These are phyloP conservation scores for Pleurotus ostreatus DNA, from an alignment of 768 basidiomycete genomes.

Conservation along the genomic window DNA sequence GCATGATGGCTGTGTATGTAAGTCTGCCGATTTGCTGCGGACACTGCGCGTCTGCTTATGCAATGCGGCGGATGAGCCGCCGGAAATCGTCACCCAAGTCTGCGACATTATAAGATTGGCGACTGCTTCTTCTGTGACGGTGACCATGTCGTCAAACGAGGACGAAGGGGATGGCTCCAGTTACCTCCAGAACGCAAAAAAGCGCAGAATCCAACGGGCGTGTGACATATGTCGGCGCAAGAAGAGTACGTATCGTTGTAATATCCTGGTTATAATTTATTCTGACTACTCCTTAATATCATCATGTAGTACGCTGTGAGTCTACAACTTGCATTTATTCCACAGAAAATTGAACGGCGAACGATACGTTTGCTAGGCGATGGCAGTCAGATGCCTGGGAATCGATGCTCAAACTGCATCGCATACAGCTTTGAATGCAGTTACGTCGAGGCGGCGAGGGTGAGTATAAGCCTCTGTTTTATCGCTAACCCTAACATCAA, in stretches of 20 bases:
- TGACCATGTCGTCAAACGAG: slow-evolving; percentile 12
- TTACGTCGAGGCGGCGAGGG: slow-evolving; percentile 67
- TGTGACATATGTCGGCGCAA: slow-evolving; percentile 73
- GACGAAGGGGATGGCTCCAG: slow-evolving; percentile 7
- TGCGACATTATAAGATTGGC: neutral
- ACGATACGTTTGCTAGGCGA: slow-evolving; percentile 42
- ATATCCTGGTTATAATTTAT: slow-evolving; percentile 4
- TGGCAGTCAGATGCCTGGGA: slow-evolving; percentile 61
- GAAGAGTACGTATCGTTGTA: slow-evolving; percentile 47
- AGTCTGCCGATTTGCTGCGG: no score
- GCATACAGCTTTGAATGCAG: slow-evolving; percentile 59
- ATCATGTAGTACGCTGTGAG: slow-evolving; percentile 37
- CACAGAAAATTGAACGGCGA: neutral
- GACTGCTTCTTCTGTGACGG: neutral
- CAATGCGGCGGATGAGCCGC: neutral
- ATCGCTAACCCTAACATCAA: neutral
- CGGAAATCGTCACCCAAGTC: slow-evolving; percentile 5
- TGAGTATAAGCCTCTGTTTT: slow-evolving; percentile 23
- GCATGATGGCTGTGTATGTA: no score
- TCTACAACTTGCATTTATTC: slow-evolving; percentile 4
- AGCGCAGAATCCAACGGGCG: slow-evolving; percentile 58
- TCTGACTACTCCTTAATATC: neutral
- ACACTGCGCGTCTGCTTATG: neutral
- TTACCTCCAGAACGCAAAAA: slow-evolving; percentile 31
- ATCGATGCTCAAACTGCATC: slow-evolving; percentile 61